Conservation (phyloP, 768 basidiomycete species). For the Panus rudis region DNA sequence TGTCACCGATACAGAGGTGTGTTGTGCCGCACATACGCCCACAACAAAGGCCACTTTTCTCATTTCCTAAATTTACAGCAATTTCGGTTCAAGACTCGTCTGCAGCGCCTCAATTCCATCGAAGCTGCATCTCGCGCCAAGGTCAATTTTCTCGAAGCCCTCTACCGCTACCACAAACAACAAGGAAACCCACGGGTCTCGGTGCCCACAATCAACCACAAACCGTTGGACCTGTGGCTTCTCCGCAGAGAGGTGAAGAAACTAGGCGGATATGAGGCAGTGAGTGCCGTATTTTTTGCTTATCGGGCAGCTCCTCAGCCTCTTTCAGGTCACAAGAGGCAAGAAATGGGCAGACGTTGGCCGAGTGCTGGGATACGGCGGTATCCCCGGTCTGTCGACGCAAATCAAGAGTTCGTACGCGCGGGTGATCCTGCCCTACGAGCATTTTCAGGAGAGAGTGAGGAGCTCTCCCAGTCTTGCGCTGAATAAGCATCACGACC, state of each 20-base stretch:
- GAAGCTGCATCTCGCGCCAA: conserved; percentile 96
- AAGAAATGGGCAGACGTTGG: conserved; percentile 90
- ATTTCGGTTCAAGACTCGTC: conserved; percentile 93
- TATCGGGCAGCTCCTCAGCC: conserved; percentile 3
- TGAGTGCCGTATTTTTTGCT: conserved; percentile 30
- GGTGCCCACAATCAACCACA: conserved; percentile 92
- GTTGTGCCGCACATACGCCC: conserved; percentile 22
- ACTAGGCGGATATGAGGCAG: conserved; percentile 81
- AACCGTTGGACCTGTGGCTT: conserved; percentile 89
- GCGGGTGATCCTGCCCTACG: conserved; percentile 92
- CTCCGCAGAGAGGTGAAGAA: conserved; percentile 88
- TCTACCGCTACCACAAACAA: conserved; percentile 94
- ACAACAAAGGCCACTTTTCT: conserved; percentile 9
- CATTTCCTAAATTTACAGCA: conserved; percentile 36
- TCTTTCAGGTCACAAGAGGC: conserved; percentile 62
- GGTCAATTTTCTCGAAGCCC: conserved; percentile 93
- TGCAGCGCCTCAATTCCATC: conserved; percentile 92
- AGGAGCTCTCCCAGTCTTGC: conserved; percentile 53
- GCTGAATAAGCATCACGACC: conserved; percentile 34
- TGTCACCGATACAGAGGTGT: conserved; percentile 87
- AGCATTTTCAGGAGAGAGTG: conserved; percentile 77
- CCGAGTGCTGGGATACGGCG: conserved; percentile 73
- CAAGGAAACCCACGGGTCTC: conserved; percentile 86
- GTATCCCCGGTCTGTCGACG: conserved; percentile 74
- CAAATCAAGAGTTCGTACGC: conserved; percentile 88